A percentile compares a stretch with the other conserved stretches of the same genome.
Conservation (phyloP, 768 basidiomycete genomes). For the Tylopilus sp. region DNA sequence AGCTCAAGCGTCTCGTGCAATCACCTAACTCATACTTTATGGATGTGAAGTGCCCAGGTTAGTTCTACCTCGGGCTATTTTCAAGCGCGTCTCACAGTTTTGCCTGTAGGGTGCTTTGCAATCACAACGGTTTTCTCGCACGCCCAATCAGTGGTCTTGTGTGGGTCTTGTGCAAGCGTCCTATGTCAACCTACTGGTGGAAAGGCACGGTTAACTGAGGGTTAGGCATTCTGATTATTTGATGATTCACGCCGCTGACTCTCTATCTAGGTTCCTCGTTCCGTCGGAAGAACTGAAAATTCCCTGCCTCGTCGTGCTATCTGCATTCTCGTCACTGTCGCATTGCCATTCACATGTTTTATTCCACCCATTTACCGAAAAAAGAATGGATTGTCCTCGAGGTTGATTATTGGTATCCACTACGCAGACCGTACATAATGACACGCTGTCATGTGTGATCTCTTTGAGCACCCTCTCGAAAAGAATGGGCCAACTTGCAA, state of each 20-base stretch:
- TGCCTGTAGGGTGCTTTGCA: constrained; percentile 79
- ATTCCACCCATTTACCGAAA: constrained; percentile 8
- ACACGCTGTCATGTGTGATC: constrained; percentile 10
- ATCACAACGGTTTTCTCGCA: constrained; percentile 99
- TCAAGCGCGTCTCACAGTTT: not conserved
- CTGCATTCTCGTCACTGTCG: not conserved
- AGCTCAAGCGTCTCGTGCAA: constrained; percentile 99
- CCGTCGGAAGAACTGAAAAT: constrained; percentile 85
- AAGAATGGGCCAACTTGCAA: too few species aligned
- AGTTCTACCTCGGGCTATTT: constrained; percentile 24
- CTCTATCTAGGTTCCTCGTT: constrained; percentile 80
- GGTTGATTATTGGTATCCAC: constrained; percentile 10
- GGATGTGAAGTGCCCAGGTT: constrained; percentile 99
- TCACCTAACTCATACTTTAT: constrained; percentile 99
- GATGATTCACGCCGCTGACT: constrained; percentile 3
- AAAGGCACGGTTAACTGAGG: constrained; percentile 96
- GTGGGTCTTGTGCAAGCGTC: constrained; percentile 87
- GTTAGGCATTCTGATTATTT: constrained; percentile 45
- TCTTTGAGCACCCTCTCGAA: not conserved
- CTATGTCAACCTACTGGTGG: constrained; percentile 99
- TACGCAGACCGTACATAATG: constrained; percentile 2
- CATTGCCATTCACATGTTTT: not conserved
- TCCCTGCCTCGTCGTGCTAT: not conserved
- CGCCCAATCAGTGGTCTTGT: constrained; percentile 95
- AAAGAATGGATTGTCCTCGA: constrained; percentile 11